Conservation (phyloP, 495 filamentous ascomycete species). For the Pseudoneurospora amorphoporcata region DNA sequence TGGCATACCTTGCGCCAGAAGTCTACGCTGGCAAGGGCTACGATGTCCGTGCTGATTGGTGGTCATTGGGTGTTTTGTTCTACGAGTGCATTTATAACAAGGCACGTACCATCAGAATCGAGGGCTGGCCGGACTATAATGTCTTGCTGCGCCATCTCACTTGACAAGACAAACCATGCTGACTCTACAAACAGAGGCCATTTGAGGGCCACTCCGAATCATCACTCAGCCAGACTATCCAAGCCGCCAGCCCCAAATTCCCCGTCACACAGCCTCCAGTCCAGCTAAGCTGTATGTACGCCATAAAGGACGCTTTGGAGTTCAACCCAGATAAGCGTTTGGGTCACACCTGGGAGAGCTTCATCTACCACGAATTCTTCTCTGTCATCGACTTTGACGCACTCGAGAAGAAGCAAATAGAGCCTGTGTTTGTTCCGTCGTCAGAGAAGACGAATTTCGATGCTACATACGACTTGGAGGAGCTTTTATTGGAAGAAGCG, state of each 20-base stretch:
- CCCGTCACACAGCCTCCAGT: slow-evolving; percentile 85
- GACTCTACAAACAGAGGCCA: slow-evolving; percentile 49
- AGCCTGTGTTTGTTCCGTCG: slow-evolving; percentile 84
- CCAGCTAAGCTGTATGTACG: slow-evolving; percentile 72
- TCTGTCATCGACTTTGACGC: slow-evolving; percentile 72
- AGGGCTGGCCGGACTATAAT: neutral
- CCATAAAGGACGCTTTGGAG: slow-evolving; percentile 72
- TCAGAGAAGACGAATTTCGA: slow-evolving; percentile 99
- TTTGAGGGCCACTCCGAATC: slow-evolving; percentile 84
- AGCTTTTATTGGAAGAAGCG: slow-evolving; percentile 87
- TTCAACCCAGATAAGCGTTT: slow-evolving; percentile 71
- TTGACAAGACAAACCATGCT: slow-evolving; percentile 22
- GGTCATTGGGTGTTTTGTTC: slow-evolving; percentile 92
- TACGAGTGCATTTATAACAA: slow-evolving; percentile 99
- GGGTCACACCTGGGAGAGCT: slow-evolving; percentile 70
- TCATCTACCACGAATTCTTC: slow-evolving; percentile 84
- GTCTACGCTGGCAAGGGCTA: slow-evolving; percentile 88
- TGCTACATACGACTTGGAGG: slow-evolving; percentile 94
- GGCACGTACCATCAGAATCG: slow-evolving; percentile 38
- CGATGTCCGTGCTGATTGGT: slow-evolving; percentile 86
- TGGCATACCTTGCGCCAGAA: slow-evolving; percentile 93
- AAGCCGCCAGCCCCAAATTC: slow-evolving; percentile 73
- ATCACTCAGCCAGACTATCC: slow-evolving; percentile 67
- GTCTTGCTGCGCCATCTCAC: slow-evolving; percentile 5
- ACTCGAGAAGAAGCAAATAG: slow-evolving; percentile 78